Evolutionary conservation across 495 filamentous ascomycete genomes (phyloP), one percentile per base, ranked within the genome.

Genomic region (Filosporella fistucella): DNA sequence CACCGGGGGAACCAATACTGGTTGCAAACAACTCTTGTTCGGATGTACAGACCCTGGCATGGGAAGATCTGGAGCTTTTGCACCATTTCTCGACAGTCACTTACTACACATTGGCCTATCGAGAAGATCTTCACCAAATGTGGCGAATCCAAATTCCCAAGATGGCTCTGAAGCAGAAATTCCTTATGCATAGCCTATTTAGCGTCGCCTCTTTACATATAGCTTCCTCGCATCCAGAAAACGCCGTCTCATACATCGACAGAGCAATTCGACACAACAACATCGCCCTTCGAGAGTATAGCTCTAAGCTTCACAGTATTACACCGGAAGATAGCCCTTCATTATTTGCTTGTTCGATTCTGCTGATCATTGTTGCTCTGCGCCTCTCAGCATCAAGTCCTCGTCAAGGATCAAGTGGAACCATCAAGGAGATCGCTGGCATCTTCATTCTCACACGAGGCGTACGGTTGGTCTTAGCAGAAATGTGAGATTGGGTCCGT

Each of bases 31-130:
- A 8, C n/a, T n/a, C 8, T 8, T n/a, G 17, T 11, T 45, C 24
- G 10, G 39, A 42, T 4, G 20, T 16, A 42, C n/a, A 14, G 0
- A 13, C 22, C 39, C 14, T 42, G 21, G 4, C 39, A 25, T 42
- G 39, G 39, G 24, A 45, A 5, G 49, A 52, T 25, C 25, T 52
- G 12, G 49, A 46, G 42, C 49, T 52, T 13, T 13, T 52, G 25
- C 43, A 52, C 28, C 49, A 52, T 36, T 52, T 44, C 28, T 14
- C 26, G 13, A 46, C 43, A 6, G 13, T 22, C 14, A 52, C 49
- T n/a, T 47, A 26, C 24, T 32, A 33, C 16, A 52, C 49, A 6
- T 20, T 52, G 3, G 26, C 49, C 14, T 11, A 32, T 32, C 34
- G 26, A 24, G n/a, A 48, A 14, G 23, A 32, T 29, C 23, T 48